A percentile compares a stretch with the other conserved stretches of the same genome.
These are phyloP conservation scores for Fomitopsis betulina DNA, from an alignment of 1,284 basidiomycete genomes.

Conservation along the genomic window DNA sequence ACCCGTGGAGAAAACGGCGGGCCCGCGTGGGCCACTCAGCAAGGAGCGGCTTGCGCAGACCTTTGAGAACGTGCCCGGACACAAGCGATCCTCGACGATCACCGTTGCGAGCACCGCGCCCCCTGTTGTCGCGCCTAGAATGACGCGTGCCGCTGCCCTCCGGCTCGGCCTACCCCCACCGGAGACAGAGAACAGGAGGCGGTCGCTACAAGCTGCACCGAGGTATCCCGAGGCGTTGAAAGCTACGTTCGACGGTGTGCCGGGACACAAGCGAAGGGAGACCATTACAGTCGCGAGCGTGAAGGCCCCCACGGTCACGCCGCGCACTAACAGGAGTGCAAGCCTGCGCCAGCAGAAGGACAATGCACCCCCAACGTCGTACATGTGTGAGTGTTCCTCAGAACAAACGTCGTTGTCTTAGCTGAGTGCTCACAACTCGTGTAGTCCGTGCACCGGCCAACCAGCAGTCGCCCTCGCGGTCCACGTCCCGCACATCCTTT, in stretches of 20 bases:
- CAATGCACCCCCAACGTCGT: constrained; percentile 53
- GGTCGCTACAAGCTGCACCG: not conserved
- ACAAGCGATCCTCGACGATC: constrained; percentile 65
- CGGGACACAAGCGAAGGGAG: constrained; percentile 77
- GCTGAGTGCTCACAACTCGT: not conserved
- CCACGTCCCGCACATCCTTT: constrained; percentile 23
- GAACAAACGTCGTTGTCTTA: constrained; percentile 4
- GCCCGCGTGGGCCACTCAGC: constrained; percentile 42
- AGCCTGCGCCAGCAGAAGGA: constrained; percentile 58
- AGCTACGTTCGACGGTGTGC: constrained; percentile 67
- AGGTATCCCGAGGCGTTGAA: constrained; percentile 15
- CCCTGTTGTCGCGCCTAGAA: constrained; percentile 64
- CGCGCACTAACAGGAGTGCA: constrained; percentile 68
- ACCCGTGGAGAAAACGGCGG: constrained; percentile 24
- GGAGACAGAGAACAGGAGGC: constrained; percentile 11
- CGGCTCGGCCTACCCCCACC: constrained; percentile 42
- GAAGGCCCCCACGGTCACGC: constrained; percentile 56
- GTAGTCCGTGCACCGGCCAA: constrained; percentile 20
- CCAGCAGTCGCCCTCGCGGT: constrained; percentile 16
- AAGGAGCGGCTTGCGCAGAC: constrained; percentile 59
- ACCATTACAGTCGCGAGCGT: constrained; percentile 65
- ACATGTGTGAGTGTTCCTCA: constrained; percentile 50
- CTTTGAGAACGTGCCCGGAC: constrained; percentile 73
- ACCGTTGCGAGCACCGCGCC: constrained; percentile 70
- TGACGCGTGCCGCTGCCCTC: constrained; percentile 69